Percentiles rank a stretch among this genome's conserved stretches.
Conservation (phyloP, 208 protist species). For the Leishmania tarentolae region DNA sequence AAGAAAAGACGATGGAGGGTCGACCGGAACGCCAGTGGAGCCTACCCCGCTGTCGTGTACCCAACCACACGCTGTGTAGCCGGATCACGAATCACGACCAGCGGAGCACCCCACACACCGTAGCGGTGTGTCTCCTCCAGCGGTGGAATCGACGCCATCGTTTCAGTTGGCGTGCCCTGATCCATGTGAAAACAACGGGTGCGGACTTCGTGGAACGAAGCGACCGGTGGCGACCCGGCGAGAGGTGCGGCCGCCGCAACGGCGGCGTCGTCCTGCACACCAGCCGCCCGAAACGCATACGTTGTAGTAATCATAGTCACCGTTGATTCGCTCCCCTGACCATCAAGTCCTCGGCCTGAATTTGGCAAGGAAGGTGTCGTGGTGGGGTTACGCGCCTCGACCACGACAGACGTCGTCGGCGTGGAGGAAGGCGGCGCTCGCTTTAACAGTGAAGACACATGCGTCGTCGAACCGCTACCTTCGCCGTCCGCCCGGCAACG, state of each 20-base stretch:
- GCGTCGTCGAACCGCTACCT: background rate
- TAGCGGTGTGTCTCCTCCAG: constrained; percentile 14
- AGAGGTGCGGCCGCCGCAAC: background rate
- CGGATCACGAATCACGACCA: constrained; percentile 42
- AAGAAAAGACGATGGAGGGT: background rate
- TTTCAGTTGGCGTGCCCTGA: background rate
- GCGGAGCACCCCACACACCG: constrained; percentile 28
- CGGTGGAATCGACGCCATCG: background rate
- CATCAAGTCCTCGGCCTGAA: background rate
- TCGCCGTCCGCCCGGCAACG: background rate
- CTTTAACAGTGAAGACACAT: constrained; percentile 21
- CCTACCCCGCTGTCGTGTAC: constrained; percentile 24
- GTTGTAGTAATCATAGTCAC: background rate
- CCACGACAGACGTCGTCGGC: background rate
- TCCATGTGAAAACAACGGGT: background rate
- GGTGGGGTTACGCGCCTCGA: background rate
- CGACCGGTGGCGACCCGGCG: constrained; percentile 28
- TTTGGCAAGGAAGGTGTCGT: background rate
- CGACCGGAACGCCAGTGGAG: background rate
- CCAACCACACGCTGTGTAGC: constrained; percentile 36
- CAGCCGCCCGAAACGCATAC: constrained; percentile 7
- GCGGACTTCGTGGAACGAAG: constrained; percentile 31
- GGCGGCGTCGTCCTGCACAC: constrained; percentile 12
- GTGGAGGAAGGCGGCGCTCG: constrained; percentile 9
- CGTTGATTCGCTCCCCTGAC: background rate